A percentile compares a stretch with the other conserved stretches of the same genome.
Evolutionary conservation across 371 early-diverging fungal species (phyloP).

Genomic region (Mortierella sp.): DNA sequence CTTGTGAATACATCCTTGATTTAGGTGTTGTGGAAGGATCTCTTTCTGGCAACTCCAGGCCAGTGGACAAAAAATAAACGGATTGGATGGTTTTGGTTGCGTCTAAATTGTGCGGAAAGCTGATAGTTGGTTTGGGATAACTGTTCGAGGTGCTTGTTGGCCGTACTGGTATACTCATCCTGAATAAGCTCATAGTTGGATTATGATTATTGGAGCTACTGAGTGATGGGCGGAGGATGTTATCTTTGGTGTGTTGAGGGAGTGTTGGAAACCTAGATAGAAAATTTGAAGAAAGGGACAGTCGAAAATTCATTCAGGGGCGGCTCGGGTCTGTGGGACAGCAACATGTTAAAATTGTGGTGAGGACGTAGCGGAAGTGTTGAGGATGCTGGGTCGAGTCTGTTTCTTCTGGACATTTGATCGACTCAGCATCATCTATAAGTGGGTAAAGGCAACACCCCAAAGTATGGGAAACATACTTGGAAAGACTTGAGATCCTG

Average conservation of each 20-base stretch:
- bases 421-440: conserved; percentile 26
- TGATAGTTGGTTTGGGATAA: not conserved
- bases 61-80: conserved; percentile 17
- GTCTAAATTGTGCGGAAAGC: conserved; percentile 5
- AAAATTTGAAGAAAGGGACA: conserved; percentile 6
- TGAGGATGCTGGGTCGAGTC: not conserved
- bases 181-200: too few species aligned
- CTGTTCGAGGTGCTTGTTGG: not conserved
- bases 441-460: conserved; percentile 22
- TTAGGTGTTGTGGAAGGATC: conserved; percentile 15
- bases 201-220: too few species aligned
- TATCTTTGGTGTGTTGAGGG: not conserved
- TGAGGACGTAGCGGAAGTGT: conserved; percentile 30
- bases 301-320: conserved; percentile 10
- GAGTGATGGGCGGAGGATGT: not conserved
- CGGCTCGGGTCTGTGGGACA: conserved; percentile 10
- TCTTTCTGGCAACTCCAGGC: conserved; percentile 11
- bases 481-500: conserved; percentile 18
- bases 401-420: conserved; percentile 25
- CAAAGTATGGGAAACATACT: conserved; percentile 12
- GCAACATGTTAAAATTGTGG: conserved; percentile 14
- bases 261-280: conserved; percentile 4
- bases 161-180: not conserved
- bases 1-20: not conserved
- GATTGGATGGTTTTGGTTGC: not conserved